phyloP scores from a whole-genome alignment of 345 rosid genomes.

The Brassica carinata region DNA sequence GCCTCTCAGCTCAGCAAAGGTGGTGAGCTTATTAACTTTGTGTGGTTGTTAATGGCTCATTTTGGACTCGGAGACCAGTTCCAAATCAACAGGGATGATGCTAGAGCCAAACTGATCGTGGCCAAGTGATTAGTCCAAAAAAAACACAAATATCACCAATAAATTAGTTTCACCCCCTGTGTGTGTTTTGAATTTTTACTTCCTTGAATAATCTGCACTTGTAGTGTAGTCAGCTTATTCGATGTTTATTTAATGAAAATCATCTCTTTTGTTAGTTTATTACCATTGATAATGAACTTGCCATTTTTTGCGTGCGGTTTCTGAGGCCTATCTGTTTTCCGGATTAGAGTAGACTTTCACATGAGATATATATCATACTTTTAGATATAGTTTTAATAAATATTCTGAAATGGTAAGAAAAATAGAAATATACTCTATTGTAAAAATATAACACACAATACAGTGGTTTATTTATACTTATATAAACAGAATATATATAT shows the following conservation, averaged over 20 bases:
- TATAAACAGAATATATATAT: too few species aligned
- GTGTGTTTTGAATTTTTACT: neutral
- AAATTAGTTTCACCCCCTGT: neutral
- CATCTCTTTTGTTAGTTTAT: neutral
- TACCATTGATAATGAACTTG: neutral
- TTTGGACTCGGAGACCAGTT: conserved; percentile 57
- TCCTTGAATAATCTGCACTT: conserved; percentile 27
- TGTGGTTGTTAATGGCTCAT: conserved; percentile 61
- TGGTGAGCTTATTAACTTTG: conserved; percentile 56
- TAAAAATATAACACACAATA: neutral
- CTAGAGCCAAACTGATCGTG: conserved; percentile 46
- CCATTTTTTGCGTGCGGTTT: neutral
- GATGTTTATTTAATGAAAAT: neutral
- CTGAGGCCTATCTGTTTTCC: neutral
- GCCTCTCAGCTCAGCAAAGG: conserved; percentile 54
- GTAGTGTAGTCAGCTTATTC: neutral
- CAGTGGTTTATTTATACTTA: neutral
- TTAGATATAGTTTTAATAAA: neutral
- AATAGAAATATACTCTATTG: neutral
- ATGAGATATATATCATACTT: neutral
- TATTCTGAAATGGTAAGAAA: neutral
- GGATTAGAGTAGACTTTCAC: neutral
- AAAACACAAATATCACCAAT: neutral
- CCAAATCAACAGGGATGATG: conserved; percentile 45
- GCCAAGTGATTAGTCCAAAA: conserved; percentile 13